A percentile compares a stretch with the other conserved stretches of the same genome.
phyloP scores from a whole-genome alignment of 805 yeast genomes.

The Barnettozyma pratensis region DNA sequence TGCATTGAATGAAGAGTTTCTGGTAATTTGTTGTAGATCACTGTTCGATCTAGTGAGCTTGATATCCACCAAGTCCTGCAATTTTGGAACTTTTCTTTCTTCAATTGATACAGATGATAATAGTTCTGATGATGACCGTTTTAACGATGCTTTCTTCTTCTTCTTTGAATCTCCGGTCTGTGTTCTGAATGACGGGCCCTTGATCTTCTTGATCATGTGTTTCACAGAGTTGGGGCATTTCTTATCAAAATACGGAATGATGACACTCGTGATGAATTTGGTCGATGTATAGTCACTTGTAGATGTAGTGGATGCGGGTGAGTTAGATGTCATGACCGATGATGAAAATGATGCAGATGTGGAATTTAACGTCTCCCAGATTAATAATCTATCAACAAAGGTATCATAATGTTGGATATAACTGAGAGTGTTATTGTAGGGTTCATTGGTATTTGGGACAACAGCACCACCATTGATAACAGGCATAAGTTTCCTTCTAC shows the following conservation, averaged over 20 bases:
- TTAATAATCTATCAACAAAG: slow-evolving; percentile 46
- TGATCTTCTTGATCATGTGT: slow-evolving; percentile 41
- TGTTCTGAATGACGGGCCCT: slow-evolving; percentile 31
- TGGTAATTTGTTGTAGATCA: slow-evolving; percentile 19
- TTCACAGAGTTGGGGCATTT: slow-evolving; percentile 42
- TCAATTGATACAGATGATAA: background rate
- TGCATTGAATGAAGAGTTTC: slow-evolving; percentile 23
- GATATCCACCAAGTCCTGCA: slow-evolving; percentile 21
- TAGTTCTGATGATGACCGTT: slow-evolving; percentile 3
- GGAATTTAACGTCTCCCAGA: slow-evolving; percentile 42
- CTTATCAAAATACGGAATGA: slow-evolving; percentile 49
- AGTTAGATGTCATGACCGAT: background rate
- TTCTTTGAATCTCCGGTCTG: background rate
- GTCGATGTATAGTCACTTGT: slow-evolving; percentile 35
- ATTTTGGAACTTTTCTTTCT: slow-evolving; percentile 10
- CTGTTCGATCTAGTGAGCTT: slow-evolving; percentile 19
- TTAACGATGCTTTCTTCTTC: slow-evolving; percentile 1
- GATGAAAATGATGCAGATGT: slow-evolving; percentile 3
- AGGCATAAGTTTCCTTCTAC: slow-evolving; percentile 27
- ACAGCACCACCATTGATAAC: slow-evolving; percentile 41
- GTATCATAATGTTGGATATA: slow-evolving; percentile 34
- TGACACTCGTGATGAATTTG: slow-evolving; percentile 46
- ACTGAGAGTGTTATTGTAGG: slow-evolving; percentile 9
- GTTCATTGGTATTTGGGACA: background rate
- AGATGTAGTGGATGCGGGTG: slow-evolving; percentile 28